A percentile compares a stretch with the other conserved stretches of the same genome.
Evolutionary conservation across 768 basidiomycete genomes (phyloP).

Genomic region (Suillus hirtellus): DNA sequence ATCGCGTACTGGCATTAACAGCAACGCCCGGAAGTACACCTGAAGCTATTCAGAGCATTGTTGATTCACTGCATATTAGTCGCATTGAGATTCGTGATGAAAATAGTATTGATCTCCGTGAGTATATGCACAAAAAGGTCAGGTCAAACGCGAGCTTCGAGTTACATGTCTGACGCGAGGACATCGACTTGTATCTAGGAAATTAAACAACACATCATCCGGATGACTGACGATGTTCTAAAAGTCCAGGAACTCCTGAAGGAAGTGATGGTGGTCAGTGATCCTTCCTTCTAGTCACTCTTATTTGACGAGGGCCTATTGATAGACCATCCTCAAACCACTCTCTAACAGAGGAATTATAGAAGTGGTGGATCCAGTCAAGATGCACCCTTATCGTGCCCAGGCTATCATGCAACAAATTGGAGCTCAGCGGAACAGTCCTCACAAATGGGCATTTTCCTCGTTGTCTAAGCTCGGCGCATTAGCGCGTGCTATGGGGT

Average conservation of each 20-base stretch:
- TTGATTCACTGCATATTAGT: constrained; percentile 94
- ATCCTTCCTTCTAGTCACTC: constrained; percentile 6
- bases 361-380: constrained; percentile 53
- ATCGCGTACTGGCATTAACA: constrained; percentile 89
- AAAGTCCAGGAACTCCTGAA: constrained; percentile 68
- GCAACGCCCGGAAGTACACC: constrained; percentile 90
- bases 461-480: constrained; percentile 52
- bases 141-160: constrained; percentile 13
- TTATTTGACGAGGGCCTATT: constrained; percentile 9
- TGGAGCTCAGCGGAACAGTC: constrained; percentile 33
- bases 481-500: constrained; percentile 83
- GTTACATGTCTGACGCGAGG: not conserved
- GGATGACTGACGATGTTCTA: constrained; percentile 65
- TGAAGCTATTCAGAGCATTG: constrained; percentile 84
- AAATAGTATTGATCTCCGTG: constrained; percentile 79
- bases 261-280: constrained; percentile 71
- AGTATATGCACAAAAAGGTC: constrained; percentile 89
- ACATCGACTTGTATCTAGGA: constrained; percentile 41
- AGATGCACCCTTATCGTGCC: constrained; percentile 67
- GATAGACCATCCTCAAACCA: constrained; percentile 37
- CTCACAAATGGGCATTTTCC: constrained; percentile 48
- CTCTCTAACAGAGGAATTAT: constrained; percentile 44
- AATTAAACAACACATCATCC: constrained; percentile 76
- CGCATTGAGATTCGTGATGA: constrained; percentile 94
- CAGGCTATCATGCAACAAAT: constrained; percentile 44